A percentile compares a stretch with the other conserved stretches of the same genome.
These are phyloP conservation scores for Blastosporella zonata DNA, from an alignment of 1,284 basidiomycete genomes.

Conservation along the genomic window DNA sequence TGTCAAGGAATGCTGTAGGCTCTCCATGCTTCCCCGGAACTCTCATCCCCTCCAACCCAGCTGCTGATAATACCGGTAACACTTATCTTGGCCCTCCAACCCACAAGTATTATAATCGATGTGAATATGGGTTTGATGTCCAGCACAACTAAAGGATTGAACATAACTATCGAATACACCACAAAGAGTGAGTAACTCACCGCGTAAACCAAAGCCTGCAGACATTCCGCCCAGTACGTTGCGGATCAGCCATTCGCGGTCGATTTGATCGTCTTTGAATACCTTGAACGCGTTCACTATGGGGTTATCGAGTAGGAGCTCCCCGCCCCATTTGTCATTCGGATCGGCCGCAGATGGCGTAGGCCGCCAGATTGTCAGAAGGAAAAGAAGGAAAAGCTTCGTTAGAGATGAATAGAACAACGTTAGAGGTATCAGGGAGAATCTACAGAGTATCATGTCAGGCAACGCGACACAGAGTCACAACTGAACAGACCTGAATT, in stretches of 20 bases:
- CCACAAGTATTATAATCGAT: constrained; percentile 71
- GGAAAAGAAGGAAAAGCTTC: constrained; percentile 80
- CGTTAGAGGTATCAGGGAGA: constrained; percentile 74
- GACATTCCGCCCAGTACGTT: constrained; percentile 86
- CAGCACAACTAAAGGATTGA: constrained; percentile 54
- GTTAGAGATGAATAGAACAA: constrained; percentile 86
- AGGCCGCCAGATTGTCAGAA: constrained; percentile 82
- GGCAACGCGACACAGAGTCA: background rate
- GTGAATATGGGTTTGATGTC: constrained; percentile 77
- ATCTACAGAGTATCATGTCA: constrained; percentile 37
- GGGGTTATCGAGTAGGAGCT: constrained; percentile 28
- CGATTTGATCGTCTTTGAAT: constrained; percentile 65
- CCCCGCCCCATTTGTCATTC: constrained; percentile 17
- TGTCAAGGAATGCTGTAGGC: constrained; percentile 74
- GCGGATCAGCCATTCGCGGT: constrained; percentile 83
- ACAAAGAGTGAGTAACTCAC: constrained; percentile 25
- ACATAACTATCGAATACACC: background rate
- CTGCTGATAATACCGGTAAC: constrained; percentile 57
- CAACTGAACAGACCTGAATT: constrained; percentile 43
- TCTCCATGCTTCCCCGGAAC: constrained; percentile 60
- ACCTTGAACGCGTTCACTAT: constrained; percentile 41
- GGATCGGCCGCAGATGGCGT: constrained; percentile 25
- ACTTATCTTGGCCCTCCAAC: constrained; percentile 73
- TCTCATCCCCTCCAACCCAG: constrained; percentile 59
- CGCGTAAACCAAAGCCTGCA: constrained; percentile 47